Conservation (phyloP, 306 rosid genomes). For the Hippophae rhamnoides region DNA sequence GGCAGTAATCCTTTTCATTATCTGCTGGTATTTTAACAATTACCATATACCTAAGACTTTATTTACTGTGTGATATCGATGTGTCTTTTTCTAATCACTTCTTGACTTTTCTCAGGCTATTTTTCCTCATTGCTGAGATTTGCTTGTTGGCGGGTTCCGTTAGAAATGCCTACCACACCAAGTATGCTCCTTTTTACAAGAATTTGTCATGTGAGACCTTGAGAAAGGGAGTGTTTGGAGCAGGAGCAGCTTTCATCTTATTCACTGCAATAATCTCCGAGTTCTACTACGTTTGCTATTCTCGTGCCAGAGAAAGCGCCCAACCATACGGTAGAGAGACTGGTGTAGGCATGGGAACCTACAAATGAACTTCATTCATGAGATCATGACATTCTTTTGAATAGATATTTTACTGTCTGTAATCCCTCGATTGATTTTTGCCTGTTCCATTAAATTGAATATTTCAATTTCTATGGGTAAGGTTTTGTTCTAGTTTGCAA, state of each 20-base stretch:
- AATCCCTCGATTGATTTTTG: conserved; percentile 19
- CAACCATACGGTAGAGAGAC: conserved; percentile 62
- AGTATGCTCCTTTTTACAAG: conserved; percentile 42
- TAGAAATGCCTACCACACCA: conserved; percentile 85
- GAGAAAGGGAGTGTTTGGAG: conserved; percentile 87
- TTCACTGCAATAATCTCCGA: conserved; percentile 58
- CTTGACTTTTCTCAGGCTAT: conserved; percentile 42
- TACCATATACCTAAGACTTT: not conserved
- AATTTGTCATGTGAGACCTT: conserved; percentile 44
- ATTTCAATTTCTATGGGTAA: conserved; percentile 26
- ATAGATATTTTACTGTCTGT: conserved; percentile 25
- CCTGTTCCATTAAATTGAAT: conserved; percentile 21
- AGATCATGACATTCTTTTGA: conserved; percentile 8
- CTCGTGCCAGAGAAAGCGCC: conserved; percentile 66
- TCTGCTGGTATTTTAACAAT: conserved; percentile 63
- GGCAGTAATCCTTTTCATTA: conserved; percentile 70
- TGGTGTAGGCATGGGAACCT: conserved; percentile 81
- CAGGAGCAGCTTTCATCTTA: conserved; percentile 79
- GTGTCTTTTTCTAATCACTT: conserved; percentile 2
- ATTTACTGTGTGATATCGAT: conserved; percentile 7
- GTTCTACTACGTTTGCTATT: conserved; percentile 74
- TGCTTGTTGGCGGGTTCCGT: conserved; percentile 94
- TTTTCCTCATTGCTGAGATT: conserved; percentile 79
- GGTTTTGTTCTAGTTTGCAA: conserved; percentile 9
- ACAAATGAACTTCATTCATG: conserved; percentile 41